phyloP scores from a whole-genome alignment of 441 rosid genomes.

The Biscutella laevigata region DNA sequence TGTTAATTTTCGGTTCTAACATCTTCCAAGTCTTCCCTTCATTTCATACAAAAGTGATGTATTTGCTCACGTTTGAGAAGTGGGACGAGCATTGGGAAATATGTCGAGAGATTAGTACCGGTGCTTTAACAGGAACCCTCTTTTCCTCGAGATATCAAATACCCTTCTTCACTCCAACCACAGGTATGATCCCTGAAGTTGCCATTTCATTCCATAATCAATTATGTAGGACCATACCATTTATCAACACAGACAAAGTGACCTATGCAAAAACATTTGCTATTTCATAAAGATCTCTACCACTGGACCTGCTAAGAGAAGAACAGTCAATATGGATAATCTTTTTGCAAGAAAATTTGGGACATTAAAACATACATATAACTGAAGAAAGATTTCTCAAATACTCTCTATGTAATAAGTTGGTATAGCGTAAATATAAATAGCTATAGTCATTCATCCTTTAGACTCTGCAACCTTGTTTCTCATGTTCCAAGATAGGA shows the following conservation, averaged over 20 bases:
- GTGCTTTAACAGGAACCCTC: constrained; percentile 60
- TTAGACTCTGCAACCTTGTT: neutral
- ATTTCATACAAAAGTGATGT: neutral
- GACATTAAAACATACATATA: no score
- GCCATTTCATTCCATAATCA: constrained; percentile 30
- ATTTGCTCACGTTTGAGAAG: neutral
- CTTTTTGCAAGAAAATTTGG: no score
- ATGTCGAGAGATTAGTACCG: constrained; percentile 37
- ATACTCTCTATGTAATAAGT: no score
- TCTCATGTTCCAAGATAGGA: neutral
- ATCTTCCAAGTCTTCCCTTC: constrained; percentile 68
- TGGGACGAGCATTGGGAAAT: neutral
- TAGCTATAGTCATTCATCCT: neutral
- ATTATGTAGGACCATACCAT: no score
- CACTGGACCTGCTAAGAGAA: no score
- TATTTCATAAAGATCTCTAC: no score
- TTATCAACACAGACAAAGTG: no score
- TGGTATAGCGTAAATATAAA: neutral
- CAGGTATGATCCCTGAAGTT: constrained; percentile 49
- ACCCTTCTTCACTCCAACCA: constrained; percentile 62
- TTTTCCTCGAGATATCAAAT: constrained; percentile 49
- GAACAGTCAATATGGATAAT: neutral
- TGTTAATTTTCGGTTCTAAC: constrained; percentile 61
- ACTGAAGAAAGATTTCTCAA: no score
- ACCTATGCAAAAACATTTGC: no score